Percentiles rank a stretch among this genome's conserved stretches.
phyloP scores from a whole-genome alignment of 2,329 filamentous ascomycete genomes.

The Pezicula radicicola region DNA sequence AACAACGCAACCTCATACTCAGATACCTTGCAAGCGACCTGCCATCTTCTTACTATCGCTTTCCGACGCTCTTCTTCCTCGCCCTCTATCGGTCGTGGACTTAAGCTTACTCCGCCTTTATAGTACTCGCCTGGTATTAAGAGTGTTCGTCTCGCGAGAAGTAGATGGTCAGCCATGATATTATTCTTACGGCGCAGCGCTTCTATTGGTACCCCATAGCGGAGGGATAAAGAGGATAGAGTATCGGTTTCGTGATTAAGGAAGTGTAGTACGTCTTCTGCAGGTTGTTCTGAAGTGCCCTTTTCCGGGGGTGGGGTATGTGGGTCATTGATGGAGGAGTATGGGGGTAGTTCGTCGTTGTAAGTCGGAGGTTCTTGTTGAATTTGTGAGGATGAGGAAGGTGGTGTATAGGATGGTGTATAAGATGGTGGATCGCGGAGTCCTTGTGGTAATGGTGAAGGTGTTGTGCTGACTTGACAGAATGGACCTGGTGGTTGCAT shows the following conservation, averaged over 20 bases:
- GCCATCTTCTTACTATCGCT: slow-evolving; percentile 69
- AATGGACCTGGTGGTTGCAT: slow-evolving; percentile 50
- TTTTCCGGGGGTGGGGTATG: slow-evolving; percentile 15
- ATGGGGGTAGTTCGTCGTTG: slow-evolving; percentile 23
- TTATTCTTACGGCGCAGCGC: slow-evolving; percentile 66
- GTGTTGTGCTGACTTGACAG: slow-evolving; percentile 67
- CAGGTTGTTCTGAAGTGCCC: slow-evolving; percentile 22
- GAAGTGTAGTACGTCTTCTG: slow-evolving; percentile 72
- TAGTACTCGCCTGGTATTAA: slow-evolving; percentile 71
- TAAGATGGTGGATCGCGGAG: slow-evolving; percentile 69
- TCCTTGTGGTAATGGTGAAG: slow-evolving; percentile 60
- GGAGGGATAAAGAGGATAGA: slow-evolving; percentile 64
- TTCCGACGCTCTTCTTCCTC: slow-evolving; percentile 73
- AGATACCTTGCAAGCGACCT: slow-evolving; percentile 73
- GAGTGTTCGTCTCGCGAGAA: slow-evolving; percentile 66
- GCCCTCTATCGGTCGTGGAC: slow-evolving; percentile 67
- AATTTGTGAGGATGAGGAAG: slow-evolving; percentile 18
- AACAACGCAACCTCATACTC: slow-evolving; percentile 74
- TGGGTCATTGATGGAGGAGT: slow-evolving; percentile 13
- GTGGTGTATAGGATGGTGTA: slow-evolving; percentile 56
- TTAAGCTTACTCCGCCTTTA: slow-evolving; percentile 63
- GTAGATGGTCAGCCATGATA: slow-evolving; percentile 67
- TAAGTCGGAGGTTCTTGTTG: slow-evolving; percentile 37
- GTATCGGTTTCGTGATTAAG: slow-evolving; percentile 68
- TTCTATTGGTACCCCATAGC: slow-evolving; percentile 64